A percentile compares a stretch with the other conserved stretches of the same genome.
Evolutionary conservation across 495 filamentous ascomycete species (phyloP).

Genomic region (Aspergillus bridgeri): DNA sequence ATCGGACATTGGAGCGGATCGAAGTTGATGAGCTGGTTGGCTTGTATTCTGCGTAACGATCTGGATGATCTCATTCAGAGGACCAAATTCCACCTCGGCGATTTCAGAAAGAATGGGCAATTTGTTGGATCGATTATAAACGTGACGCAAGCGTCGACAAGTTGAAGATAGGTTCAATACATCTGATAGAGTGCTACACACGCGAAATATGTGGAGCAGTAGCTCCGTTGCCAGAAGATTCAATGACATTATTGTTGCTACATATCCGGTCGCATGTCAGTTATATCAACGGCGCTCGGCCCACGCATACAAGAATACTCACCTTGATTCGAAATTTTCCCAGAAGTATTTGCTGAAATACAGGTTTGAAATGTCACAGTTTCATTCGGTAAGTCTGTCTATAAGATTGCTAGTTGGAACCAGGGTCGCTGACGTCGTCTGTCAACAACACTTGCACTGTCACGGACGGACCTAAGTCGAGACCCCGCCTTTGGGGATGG

Average conservation of each 20-base stretch:
- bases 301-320: constrained; percentile 12
- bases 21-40: constrained; percentile 52
- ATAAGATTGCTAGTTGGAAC: not conserved
- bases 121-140: constrained; percentile 51
- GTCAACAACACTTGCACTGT: constrained; percentile 27
- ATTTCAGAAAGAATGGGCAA: constrained; percentile 50
- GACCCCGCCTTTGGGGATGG: constrained; percentile 79
- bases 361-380: not conserved
- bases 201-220: constrained; percentile 57
- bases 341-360: not conserved
- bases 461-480: constrained; percentile 38
- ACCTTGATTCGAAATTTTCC: not conserved
- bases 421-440: constrained; percentile 35
- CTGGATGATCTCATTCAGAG: constrained; percentile 57
- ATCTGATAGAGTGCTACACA: constrained; percentile 49
- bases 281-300: constrained; percentile 7
- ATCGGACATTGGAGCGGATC: constrained; percentile 46
- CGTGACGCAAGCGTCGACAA: constrained; percentile 50
- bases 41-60: constrained; percentile 56
- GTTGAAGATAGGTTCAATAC: constrained; percentile 53
- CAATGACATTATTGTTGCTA: constrained; percentile 41
- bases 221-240: constrained; percentile 58
- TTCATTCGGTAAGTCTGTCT: not conserved
- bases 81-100: constrained; percentile 58
- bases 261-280: constrained; percentile 11